Base-by-base conservation (phyloP, 352 stramenopile genomes). In the Globisporangium echinulatum region DNA sequence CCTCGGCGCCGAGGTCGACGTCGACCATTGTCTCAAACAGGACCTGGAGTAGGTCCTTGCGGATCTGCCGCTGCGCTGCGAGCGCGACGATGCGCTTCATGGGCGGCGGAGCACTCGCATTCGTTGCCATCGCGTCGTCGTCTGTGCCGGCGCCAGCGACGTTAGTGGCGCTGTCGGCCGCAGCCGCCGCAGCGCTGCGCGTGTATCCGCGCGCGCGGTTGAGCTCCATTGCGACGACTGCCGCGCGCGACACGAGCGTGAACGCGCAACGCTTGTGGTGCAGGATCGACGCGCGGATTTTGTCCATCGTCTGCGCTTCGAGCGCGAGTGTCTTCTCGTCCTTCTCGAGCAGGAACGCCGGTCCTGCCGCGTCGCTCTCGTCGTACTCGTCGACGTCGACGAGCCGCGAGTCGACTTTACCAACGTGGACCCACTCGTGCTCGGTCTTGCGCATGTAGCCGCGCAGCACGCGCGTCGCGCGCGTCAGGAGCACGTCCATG, bases 291-390 rank as follows among this genome's bases (percentile, higher is more conserved):
- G 60, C 52, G 14, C 81, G 70, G 13, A 96, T 82, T 58, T 81
- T 87, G 19, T 54, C 62, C 57, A 83, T 84, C 39, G 86, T 88
- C 42, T 87, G 65, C 1, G 64, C 67, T 57, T 96, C 86, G 48
- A 96, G 62, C 38, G 82, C 68, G 8, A 94, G 71, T 7, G 86
- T 94, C 57, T 91, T 88, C 38, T 94, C 82, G 59, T 96, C 86
- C 56, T 96, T 96, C 58, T 94, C 86, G 7, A 92, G 62, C 67
- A 91, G 62, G 51, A 91, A 75, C 4, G 70, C 67, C 6, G 68
- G 58, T 13, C 63, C 59, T 14, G 75, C 54, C 25, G 40, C 70
- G 46, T 80, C 72, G 39, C 72, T 56, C 59, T 90, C 83, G 5
- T 93, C 83, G 56, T 80, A 84, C 5, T 91, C 82, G 19, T 91